Evolutionary conservation across 2,329 filamentous ascomycete species (phyloP).

Genomic region (Metarhizium humberi): DNA sequence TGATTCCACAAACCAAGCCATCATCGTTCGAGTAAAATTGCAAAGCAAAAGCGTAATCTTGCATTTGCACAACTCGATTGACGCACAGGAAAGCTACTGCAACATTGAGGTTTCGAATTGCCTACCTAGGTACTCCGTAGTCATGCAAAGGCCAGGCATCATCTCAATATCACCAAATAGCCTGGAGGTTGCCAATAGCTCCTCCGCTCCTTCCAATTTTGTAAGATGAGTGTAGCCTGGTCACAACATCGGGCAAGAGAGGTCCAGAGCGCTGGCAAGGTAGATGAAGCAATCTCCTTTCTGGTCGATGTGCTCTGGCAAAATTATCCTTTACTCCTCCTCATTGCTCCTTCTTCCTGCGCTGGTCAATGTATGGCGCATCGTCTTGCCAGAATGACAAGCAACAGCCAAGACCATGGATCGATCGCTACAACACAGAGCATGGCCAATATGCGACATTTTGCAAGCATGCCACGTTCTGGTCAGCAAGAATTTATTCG

Average conservation of each 20-base stretch:
- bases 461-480: neutral
- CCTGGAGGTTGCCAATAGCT: neutral
- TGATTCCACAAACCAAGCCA: neutral
- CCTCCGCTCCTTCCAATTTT: neutral
- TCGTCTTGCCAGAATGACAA: too few species aligned
- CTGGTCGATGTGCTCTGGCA: neutral
- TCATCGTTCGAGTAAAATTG: neutral
- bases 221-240: neutral
- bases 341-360: neutral
- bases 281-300: neutral
- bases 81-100: neutral
- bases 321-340: neutral
- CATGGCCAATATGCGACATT: neutral
- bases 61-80: neutral
- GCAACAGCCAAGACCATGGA: too few species aligned
- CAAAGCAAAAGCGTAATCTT: neutral
- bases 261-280: neutral
- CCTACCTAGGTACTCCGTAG: too few species aligned
- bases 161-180: too few species aligned
- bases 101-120: neutral
- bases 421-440: neutral
- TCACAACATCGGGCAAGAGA: neutral
- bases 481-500: neutral
- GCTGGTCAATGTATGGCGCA: too few species aligned
- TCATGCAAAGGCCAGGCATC: too few species aligned